Evolutionary conservation across 1,139 yeast genomes (phyloP).

Genomic region (Taphrina flavorubra): DNA sequence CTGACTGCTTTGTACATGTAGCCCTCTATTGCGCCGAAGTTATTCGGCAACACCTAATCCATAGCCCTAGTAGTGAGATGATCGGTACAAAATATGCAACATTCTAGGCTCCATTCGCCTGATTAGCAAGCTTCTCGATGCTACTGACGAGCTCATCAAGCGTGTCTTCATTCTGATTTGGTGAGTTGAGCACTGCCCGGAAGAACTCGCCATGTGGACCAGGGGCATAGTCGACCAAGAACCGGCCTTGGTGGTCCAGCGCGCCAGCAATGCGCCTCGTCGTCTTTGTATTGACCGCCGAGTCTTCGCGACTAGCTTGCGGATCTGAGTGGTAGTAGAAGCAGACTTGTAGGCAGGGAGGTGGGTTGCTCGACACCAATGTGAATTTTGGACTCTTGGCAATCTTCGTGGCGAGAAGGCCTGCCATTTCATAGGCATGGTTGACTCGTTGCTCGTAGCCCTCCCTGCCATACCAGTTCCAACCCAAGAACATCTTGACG

Average conservation of each 20-base stretch:
- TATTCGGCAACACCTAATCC: too few species aligned
- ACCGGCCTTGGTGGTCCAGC: conserved; percentile 67
- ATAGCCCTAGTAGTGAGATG: too few species aligned
- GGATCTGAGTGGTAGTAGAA: conserved; percentile 68
- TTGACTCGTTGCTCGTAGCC: conserved; percentile 65
- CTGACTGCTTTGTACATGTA: background rate
- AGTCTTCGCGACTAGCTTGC: conserved; percentile 47
- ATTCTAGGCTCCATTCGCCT: conserved; percentile 1
- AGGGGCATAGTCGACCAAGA: conserved; percentile 83
- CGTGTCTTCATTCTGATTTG: conserved; percentile 55
- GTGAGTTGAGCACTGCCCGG: conserved; percentile 83
- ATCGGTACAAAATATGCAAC: too few species aligned
- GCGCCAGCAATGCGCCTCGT: conserved; percentile 70
- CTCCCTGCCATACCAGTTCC: conserved; percentile 78
- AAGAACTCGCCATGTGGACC: conserved; percentile 79
- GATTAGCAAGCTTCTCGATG: conserved; percentile 49
- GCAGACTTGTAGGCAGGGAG: conserved; percentile 84
- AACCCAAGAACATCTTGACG: conserved; percentile 74
- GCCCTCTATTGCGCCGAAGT: too few species aligned
- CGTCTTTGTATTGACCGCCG: conserved; percentile 55
- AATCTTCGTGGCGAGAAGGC: conserved; percentile 62
- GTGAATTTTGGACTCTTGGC: conserved; percentile 55
- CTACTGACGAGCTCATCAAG: conserved; percentile 56
- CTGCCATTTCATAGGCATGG: conserved; percentile 71
- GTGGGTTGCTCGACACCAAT: conserved; percentile 62